phyloP scores from a whole-genome alignment of 1,284 basidiomycete species.

The Austroboletus niveus region DNA sequence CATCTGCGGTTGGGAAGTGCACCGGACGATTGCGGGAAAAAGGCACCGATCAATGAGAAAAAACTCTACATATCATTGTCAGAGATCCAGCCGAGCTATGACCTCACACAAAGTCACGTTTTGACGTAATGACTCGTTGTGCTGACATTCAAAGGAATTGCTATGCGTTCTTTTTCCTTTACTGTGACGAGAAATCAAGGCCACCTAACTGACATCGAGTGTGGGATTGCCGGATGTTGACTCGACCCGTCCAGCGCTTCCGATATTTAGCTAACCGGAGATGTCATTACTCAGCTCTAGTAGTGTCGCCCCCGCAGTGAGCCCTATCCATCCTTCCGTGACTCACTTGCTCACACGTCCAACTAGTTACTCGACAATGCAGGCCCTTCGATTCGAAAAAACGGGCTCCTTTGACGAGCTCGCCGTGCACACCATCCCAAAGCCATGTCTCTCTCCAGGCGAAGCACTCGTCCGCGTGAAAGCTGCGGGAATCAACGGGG shows the following conservation, averaged over 20 bases:
- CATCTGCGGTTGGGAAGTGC: no score
- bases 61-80: not conserved
- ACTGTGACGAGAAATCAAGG: not conserved
- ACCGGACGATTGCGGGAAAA: no score
- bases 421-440: slow-evolving; percentile 19
- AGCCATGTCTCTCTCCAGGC: slow-evolving; percentile 26
- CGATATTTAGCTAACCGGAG: not conserved
- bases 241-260: not conserved
- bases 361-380: slow-evolving; percentile 20
- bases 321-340: not conserved
- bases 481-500: slow-evolving; percentile 34
- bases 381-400: slow-evolving; percentile 33
- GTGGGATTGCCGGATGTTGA: not conserved
- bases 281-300: no score
- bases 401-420: slow-evolving; percentile 32
- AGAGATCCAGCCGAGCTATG: not conserved
- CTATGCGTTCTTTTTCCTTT: no score
- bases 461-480: slow-evolving; percentile 33
- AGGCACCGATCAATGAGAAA: no score
- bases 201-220: not conserved
- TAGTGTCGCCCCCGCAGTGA: no score
- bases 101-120: not conserved
- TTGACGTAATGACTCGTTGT: no score
- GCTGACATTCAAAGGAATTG: no score
- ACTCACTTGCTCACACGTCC: not conserved